Conservation (phyloP, 148 eudicot species). For the Hydrangea macrophylla region DNA sequence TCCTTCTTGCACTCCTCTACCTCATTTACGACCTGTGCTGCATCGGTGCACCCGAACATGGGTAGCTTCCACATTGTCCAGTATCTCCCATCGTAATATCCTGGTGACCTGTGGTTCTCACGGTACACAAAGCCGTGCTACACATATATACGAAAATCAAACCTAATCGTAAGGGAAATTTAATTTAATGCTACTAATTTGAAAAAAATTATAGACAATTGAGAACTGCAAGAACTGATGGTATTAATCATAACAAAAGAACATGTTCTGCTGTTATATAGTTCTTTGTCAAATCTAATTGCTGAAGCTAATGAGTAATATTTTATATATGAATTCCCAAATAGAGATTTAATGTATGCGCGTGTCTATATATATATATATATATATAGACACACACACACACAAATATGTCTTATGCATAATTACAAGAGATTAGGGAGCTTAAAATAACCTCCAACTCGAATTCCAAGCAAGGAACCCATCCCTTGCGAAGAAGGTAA, state of each 20-base stretch:
- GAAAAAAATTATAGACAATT: too few relatives aligned
- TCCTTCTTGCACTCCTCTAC: conserved; percentile 41
- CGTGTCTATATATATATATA: neutral
- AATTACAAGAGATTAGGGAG: too few relatives aligned
- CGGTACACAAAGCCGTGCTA: conserved; percentile 57
- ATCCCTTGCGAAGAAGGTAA: conserved; percentile 51
- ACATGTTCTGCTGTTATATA: too few relatives aligned
- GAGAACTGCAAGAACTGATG: too few relatives aligned
- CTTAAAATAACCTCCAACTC: conserved; percentile 26
- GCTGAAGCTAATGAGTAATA: too few relatives aligned
- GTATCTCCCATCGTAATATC: conserved; percentile 85
- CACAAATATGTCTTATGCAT: neutral
- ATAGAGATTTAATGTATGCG: too few relatives aligned
- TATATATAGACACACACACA: too few relatives aligned
- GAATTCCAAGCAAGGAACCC: conserved; percentile 84
- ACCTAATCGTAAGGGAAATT: too few relatives aligned
- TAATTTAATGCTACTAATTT: too few relatives aligned
- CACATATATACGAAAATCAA: neutral
- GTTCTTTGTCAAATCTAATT: too few relatives aligned
- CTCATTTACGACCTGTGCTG: conserved; percentile 45
- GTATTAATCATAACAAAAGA: too few relatives aligned
- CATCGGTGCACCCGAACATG: conserved; percentile 73
- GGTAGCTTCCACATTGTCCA: conserved; percentile 97
- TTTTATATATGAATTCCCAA: too few relatives aligned
- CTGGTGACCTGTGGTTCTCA: conserved; percentile 58